These are phyloP conservation scores for Fomitopsis betulina DNA, from an alignment of 1,284 basidiomycete genomes.

Conservation along the genomic window DNA sequence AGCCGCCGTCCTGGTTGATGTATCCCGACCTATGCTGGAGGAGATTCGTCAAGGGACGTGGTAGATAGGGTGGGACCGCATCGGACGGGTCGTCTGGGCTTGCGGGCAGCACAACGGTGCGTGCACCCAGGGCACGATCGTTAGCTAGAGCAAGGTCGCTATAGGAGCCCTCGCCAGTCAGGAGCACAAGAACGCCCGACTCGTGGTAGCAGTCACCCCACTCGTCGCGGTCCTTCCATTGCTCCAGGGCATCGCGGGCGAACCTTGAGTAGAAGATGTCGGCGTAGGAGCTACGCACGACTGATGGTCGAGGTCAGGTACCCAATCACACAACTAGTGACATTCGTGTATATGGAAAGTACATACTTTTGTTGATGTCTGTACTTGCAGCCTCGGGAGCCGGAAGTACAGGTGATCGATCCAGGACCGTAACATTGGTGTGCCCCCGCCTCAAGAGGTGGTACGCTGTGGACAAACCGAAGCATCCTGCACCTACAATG, in stretches of 20 bases:
- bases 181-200: conserved; percentile 65
- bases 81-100: not conserved
- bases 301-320: conserved; percentile 28
- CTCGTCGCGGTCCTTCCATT: conserved; percentile 60
- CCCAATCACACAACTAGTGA: not conserved
- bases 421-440: conserved; percentile 67
- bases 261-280: conserved; percentile 68
- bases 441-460: conserved; percentile 70
- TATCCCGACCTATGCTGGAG: conserved; percentile 48
- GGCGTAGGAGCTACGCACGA: conserved; percentile 67
- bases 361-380: conserved; percentile 79
- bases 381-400: conserved; percentile 79
- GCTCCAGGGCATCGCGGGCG: conserved; percentile 65
- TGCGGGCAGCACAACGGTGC: conserved; percentile 34
- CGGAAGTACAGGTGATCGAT: conserved; percentile 60
- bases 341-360: not conserved
- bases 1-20: conserved; percentile 77
- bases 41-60: conserved; percentile 29
- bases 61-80: conserved; percentile 31
- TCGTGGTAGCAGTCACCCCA: conserved; percentile 82
- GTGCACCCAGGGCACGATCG: conserved; percentile 51
- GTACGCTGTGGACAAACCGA: conserved; percentile 81
- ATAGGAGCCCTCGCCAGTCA: conserved; percentile 36
- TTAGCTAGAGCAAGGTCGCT: conserved; percentile 49
- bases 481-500: conserved; percentile 83